These are phyloP conservation scores for Ciborinia camelliae DNA, from an alignment of 2,329 filamentous ascomycete species.

Conservation along the genomic window DNA sequence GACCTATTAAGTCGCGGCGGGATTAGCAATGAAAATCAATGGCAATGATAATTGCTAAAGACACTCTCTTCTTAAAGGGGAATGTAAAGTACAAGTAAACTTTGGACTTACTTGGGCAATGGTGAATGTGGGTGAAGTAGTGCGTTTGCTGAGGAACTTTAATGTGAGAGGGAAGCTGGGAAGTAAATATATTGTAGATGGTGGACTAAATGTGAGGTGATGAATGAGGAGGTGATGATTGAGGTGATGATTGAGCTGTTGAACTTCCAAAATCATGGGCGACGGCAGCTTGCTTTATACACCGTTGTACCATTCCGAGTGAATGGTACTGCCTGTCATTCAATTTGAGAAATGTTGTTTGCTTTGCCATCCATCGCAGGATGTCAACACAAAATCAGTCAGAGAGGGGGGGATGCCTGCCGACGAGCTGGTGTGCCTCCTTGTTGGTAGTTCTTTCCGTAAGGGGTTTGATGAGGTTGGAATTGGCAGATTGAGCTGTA, in stretches of 20 bases:
- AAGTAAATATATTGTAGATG: slow-evolving; percentile 10
- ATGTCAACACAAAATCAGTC: slow-evolving; percentile 21
- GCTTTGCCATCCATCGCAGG: slow-evolving; percentile 29
- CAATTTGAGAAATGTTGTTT: slow-evolving; percentile 35
- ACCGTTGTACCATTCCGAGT: slow-evolving; percentile 36
- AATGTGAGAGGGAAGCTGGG: slow-evolving; percentile 2
- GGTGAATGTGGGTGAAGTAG: not conserved
- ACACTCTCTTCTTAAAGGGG: not conserved
- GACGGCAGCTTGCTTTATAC: slow-evolving; percentile 36
- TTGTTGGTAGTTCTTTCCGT: slow-evolving; percentile 30
- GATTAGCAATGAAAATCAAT: not conserved
- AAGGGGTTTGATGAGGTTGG: slow-evolving; percentile 21
- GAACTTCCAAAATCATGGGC: slow-evolving; percentile 25
- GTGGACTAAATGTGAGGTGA: slow-evolving; percentile 7
- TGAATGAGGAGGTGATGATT: slow-evolving; percentile 16
- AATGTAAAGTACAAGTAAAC: not conserved
- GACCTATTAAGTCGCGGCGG: not conserved
- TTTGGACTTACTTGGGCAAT: slow-evolving; percentile 13
- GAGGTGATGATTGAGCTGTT: slow-evolving; percentile 21
- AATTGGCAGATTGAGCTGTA: slow-evolving; percentile 28
- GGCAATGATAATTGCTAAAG: slow-evolving; percentile 6
- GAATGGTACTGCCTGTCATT: slow-evolving; percentile 31
- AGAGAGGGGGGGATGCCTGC: slow-evolving; percentile 26
- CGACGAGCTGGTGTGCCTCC: slow-evolving; percentile 27
- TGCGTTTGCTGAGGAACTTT: not conserved